Base-by-base conservation (phyloP, 1,284 basidiomycete species). In the Marasmius sp. region DNA sequence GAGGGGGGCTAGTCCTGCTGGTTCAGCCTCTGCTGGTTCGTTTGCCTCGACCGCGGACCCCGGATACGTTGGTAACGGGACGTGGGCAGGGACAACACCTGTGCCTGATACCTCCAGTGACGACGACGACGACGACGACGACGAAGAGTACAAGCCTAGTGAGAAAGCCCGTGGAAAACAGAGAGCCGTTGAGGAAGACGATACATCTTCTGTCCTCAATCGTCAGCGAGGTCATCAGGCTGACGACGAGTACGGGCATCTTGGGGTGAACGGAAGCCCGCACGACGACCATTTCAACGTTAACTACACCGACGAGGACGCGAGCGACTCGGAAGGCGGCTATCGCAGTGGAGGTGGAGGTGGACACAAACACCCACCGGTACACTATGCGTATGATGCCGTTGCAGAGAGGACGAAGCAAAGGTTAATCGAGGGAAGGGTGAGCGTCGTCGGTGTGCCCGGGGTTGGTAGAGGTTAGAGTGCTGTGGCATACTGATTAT, bases 111-210 rank as follows among this genome's bases (percentile, higher is more conserved):
- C 38, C n/a, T 37, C 45, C 37, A 56, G 53, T 52, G 38, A 45
- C 20, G 58, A 60, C 3, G 54, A 20, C 38, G 74, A 75, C 16
- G 75, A 79, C 12, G 76, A 76, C 7, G 71, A 74, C 3, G 48
- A 64, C 9, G 65, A 67, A 41, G 73, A 77, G 38, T 80, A 78
- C 8, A 76, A 79, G 61, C 89, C 88, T 3, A 92, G 90, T 69
- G 89, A 81, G 49, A 93, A 93, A 71, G 90, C 92, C 1, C 80
- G 92, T 6, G 92, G 91, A n/a, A 93, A 93, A 75, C 80, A 88
- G 66, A 83, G 36, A 20, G 27, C 27, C 34, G 36, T 9, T 37
- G 52, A 77, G 66, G 80, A 86, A n/a, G 83, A 86, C 8, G 70
- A 53, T 14, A 10, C 27, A 14, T 36, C 14, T 27, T 36, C 14